A percentile compares a stretch with the other conserved stretches of the same genome.
phyloP scores from a whole-genome alignment of 345 rosid genomes.

The Aquilaria sinensis region DNA sequence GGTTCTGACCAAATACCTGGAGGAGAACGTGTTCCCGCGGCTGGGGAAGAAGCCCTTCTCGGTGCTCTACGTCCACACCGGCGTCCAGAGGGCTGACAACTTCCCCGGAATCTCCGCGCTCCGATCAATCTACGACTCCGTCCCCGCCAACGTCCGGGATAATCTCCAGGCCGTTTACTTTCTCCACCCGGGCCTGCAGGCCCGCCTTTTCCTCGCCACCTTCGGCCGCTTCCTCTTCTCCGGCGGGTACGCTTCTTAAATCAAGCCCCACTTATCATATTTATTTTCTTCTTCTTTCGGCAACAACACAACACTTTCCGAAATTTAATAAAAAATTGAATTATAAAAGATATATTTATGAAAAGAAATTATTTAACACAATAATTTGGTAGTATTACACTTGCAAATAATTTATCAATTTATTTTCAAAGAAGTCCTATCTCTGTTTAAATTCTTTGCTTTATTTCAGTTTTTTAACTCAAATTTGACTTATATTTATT shows the following conservation, averaged over 20 bases:
- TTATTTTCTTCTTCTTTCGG: background rate
- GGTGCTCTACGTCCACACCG: conserved; percentile 62
- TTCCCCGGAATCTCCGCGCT: conserved; percentile 62
- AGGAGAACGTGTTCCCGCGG: conserved; percentile 46
- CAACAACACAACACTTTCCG: too few relatives aligned
- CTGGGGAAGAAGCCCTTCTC: conserved; percentile 48
- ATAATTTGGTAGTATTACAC: too few relatives aligned
- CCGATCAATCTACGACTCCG: conserved; percentile 61
- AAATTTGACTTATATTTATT: too few relatives aligned
- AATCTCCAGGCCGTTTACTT: conserved; percentile 64
- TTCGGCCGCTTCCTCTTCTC: conserved; percentile 61
- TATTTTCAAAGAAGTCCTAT: too few relatives aligned
- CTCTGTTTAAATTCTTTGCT: too few relatives aligned
- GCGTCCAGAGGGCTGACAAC: conserved; percentile 62
- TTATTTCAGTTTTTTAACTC: too few relatives aligned
- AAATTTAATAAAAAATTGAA: too few relatives aligned
- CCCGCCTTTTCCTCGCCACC: conserved; percentile 77
- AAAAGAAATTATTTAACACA: too few relatives aligned
- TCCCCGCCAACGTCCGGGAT: conserved; percentile 49
- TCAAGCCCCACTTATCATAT: background rate
- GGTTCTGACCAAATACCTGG: conserved; percentile 45
- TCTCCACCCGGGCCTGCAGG: conserved; percentile 59
- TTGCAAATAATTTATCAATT: too few relatives aligned
- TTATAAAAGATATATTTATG: too few relatives aligned
- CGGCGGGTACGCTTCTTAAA: conserved; percentile 41